Base-by-base conservation (phyloP, 139 green algal genomes). In the Mychonastes homosphaera region DNA sequence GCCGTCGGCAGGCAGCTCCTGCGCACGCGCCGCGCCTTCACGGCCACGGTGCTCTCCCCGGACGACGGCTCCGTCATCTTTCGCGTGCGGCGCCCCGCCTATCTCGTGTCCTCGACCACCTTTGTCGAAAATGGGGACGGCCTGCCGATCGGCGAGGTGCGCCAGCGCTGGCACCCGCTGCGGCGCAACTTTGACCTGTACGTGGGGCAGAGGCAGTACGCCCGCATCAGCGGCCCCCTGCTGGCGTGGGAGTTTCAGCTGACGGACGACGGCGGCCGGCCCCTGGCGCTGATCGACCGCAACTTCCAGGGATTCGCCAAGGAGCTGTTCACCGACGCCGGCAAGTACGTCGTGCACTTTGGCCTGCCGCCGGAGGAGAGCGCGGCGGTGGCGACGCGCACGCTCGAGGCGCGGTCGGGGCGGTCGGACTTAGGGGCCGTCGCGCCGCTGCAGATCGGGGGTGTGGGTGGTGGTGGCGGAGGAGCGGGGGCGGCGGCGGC, bases 191-290 rank as follows among this genome's bases (percentile, higher is more conserved):
- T 94, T 56, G 82, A 92, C 63, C 61, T 94, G 21, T 94, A 87
- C 73, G 54, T 90, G 10, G 62, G 60, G 57, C 75, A 79, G 53
- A 60, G 58, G 23, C 84, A 92, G 67, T 89, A 89, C 75, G 77
- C 80, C 9, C 45, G 53, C 29, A 79, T 90, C 44, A 70, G 60
- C 44, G 80, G 79, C 19, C 75, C 56, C 53, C 82, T 95, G 21
- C 71, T 94, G 38, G 86, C 86, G 5, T 95, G 85, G 86, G 84
- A 95, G 54, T 95, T 95, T 70, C 69, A 84, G 63, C 69, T 95
- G 34, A 86, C 80, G 46, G 78, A 94, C 38, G 56, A 67, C 19
- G 7, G 56, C 9, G 82, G 84, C 28, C 67, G 67, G 65, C 81
- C 79, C 3, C 68, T 93, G 53, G 87, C 85, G 4, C 72, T 95